Percentiles rank a stretch among this genome's conserved stretches.
Conservation (phyloP, 176 grass and related monocot genomes). For the Calamus simplicifolius region DNA sequence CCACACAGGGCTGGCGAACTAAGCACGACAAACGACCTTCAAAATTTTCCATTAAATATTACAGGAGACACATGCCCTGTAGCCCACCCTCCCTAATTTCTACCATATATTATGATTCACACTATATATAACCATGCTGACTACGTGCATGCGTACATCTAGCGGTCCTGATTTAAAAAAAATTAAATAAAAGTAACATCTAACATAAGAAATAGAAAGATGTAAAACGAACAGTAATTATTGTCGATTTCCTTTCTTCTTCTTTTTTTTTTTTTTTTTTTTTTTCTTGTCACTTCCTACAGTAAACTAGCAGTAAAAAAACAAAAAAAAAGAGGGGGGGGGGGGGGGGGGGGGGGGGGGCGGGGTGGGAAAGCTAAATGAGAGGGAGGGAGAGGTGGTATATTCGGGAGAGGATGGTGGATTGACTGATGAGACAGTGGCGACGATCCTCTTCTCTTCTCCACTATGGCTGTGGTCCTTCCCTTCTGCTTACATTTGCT, state of each 20-base stretch:
- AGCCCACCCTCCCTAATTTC: no score
- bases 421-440: conserved; percentile 11
- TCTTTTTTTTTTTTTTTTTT: conserved; percentile 5
- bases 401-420: conserved; percentile 19
- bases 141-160: no score
- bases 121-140: no score
- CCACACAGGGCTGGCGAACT: no score
- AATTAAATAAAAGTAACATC: not conserved
- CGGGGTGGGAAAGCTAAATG: conserved; percentile 15
- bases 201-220: not conserved
- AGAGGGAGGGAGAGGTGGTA: conserved; percentile 1
- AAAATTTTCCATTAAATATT: no score
- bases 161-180: not conserved
- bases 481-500: conserved; percentile 24
- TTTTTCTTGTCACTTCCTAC: conserved; percentile 9
- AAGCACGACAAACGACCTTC: no score
- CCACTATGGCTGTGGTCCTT: conserved; percentile 22
- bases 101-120: no score
- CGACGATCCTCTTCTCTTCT: conserved; percentile 27
- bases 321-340: conserved; percentile 7
- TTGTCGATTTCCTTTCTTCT: conserved; percentile 8
- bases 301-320: conserved; percentile 20
- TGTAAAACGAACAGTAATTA: not conserved
- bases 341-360: no score
- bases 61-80: no score